Base-by-base conservation (phyloP, 345 rosid genomes). In the Lepidium didymum region DNA sequence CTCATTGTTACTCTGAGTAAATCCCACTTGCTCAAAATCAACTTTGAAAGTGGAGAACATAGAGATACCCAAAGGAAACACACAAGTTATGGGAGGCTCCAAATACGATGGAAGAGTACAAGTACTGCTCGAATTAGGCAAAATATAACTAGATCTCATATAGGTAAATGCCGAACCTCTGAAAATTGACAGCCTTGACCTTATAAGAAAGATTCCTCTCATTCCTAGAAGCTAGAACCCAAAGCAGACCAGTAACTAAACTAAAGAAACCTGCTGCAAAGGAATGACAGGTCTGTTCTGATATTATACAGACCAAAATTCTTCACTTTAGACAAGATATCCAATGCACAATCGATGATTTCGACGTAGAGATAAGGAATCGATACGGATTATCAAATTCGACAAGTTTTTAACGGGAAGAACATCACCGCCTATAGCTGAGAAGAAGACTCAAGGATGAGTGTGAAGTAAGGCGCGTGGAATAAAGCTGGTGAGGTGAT, bases 161-260 rank as follows among this genome's bases (percentile, higher is more conserved):
- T 25, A 55, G 3, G 46, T 15, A 14, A 55, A 10, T 40, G 35
- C 45, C 46, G 60, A 18, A 75, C 56, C 59, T 29, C 54, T 62
- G 4, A 44, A 49, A 13, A 13, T 40, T 15, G 63, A 62, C 0
- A 75, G 13, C 31, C 69, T 75, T 62, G 70, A 68, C 7, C 70
- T 62, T 11, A 68, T 56, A 5, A 62, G 54, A 62, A 62, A 62
- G 59, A 56, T 46, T 68, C 78, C 78, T 54, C 78, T 55, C 74
- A 75, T 75, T 33, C 8, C 47, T 8, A 38, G 35, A 66, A 51
- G 13, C 23, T 2, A 15, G 52, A n/a, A 34, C 15, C 36, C 7
- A 42, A 43, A 54, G 33, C 18, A 70, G 61, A 69, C 40, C 16
- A 69, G 49, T 18, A 37, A n/a, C 25, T 18, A 52, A 11, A 45